Conservation (phyloP, 257 asterid species). For the Ophiorrhiza pumila region DNA sequence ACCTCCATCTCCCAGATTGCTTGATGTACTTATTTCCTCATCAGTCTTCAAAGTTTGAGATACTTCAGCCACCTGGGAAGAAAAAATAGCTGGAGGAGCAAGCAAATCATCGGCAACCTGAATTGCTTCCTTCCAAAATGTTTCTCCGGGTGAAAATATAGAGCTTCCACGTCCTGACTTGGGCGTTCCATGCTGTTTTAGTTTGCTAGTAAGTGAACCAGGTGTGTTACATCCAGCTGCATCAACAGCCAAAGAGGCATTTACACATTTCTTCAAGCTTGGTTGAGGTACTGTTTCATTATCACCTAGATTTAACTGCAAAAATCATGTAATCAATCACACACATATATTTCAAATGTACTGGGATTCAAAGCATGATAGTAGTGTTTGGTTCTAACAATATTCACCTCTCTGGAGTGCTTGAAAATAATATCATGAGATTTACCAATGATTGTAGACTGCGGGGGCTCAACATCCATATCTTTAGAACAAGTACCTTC, state of each 20-base stretch:
- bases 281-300: conserved; percentile 40
- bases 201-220: conserved; percentile 31
- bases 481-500: conserved; percentile 27
- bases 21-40: conserved; percentile 33
- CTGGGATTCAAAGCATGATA: not conserved
- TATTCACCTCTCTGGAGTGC: conserved; percentile 45
- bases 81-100: conserved; percentile 39
- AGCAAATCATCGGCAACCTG: conserved; percentile 78
- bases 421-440: conserved; percentile 27
- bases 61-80: conserved; percentile 37
- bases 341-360: not conserved
- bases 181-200: conserved; percentile 58
- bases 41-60: conserved; percentile 35
- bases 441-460: conserved; percentile 17
- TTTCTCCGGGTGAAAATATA: conserved; percentile 88
- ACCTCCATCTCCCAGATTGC: conserved; percentile 37
- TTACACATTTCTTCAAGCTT: conserved; percentile 71
- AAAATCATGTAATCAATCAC: conserved; percentile 22
- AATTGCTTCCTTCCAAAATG: conserved; percentile 96
- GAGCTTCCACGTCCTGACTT: conserved; percentile 69
- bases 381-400: conserved; percentile 9
- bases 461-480: conserved; percentile 24
- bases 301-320: conserved; percentile 43
- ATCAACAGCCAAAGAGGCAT: conserved; percentile 27
- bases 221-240: conserved; percentile 57